These are phyloP conservation scores for Cucurbita pepo DNA, from an alignment of 306 rosid genomes.

Conservation along the genomic window DNA sequence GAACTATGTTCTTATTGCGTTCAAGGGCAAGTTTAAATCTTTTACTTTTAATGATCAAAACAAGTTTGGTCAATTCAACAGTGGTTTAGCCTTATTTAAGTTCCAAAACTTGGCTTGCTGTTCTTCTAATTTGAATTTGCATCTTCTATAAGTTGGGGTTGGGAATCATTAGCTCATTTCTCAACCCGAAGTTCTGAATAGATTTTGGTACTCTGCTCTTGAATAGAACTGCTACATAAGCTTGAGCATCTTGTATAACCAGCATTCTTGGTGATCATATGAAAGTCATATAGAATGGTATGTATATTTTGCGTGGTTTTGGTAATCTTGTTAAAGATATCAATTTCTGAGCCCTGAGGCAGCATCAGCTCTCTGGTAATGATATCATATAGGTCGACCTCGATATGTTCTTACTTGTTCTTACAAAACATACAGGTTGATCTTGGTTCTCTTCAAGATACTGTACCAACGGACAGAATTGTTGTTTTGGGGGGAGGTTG, in stretches of 20 bases:
- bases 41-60: too few species aligned
- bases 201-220: background rate
- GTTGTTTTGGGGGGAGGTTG: constrained; percentile 68
- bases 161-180: background rate
- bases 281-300: background rate
- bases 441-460: constrained; percentile 68
- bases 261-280: background rate
- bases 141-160: background rate
- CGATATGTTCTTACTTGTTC: background rate
- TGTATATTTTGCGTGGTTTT: background rate
- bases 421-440: background rate
- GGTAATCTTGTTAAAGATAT: background rate
- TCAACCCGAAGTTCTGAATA: background rate
- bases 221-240: background rate
- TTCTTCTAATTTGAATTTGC: background rate
- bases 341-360: background rate
- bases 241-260: background rate
- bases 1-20: too few species aligned
- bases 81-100: background rate
- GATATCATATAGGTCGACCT: background rate
- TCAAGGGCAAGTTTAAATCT: too few species aligned
- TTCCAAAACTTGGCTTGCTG: background rate
- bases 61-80: background rate
- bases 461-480: constrained; percentile 95
- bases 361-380: background rate